phyloP scores from a whole-genome alignment of 208 protist species.

The Jaenimonas drosophilae region DNA sequence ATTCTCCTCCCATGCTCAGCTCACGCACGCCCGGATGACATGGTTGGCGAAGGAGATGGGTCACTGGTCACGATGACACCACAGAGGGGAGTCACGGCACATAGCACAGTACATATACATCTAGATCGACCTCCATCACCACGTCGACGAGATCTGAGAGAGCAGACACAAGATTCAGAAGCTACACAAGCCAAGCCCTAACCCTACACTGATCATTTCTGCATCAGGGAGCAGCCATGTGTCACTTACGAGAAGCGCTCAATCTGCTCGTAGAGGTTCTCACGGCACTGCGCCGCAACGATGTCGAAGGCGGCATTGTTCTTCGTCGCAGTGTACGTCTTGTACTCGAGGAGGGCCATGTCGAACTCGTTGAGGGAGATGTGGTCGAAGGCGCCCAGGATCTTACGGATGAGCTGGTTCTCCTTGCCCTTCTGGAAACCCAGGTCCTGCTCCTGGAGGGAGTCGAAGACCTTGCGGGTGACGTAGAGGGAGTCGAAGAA shows the following conservation, averaged over 20 bases:
- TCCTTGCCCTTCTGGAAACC: slow-evolving; percentile 69
- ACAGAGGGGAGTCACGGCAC: no score
- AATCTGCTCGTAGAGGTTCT: slow-evolving; percentile 62
- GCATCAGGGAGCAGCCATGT: no score
- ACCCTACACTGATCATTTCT: no score
- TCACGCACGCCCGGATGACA: no score
- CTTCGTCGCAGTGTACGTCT: slow-evolving; percentile 30
- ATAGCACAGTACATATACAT: no score
- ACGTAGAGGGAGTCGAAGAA: slow-evolving; percentile 73
- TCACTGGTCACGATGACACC: no score
- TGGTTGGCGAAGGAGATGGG: no score
- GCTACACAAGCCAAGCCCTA: not conserved
- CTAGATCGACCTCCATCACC: no score
- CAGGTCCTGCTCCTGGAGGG: slow-evolving; percentile 51
- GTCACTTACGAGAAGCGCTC: slow-evolving; percentile 46
- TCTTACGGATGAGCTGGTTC: slow-evolving; percentile 29
- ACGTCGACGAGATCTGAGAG: no score
- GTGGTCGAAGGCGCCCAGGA: slow-evolving; percentile 45
- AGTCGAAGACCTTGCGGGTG: slow-evolving; percentile 45
- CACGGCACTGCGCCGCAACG: slow-evolving; percentile 37
- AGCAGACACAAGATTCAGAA: not conserved
- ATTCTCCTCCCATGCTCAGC: no score
- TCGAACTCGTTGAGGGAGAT: slow-evolving; percentile 57
- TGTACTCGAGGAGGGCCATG: slow-evolving; percentile 48
- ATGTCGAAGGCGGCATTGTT: slow-evolving; percentile 35